Conservation (phyloP, 345 rosid genomes). For the Eucalyptus pauciflora region DNA sequence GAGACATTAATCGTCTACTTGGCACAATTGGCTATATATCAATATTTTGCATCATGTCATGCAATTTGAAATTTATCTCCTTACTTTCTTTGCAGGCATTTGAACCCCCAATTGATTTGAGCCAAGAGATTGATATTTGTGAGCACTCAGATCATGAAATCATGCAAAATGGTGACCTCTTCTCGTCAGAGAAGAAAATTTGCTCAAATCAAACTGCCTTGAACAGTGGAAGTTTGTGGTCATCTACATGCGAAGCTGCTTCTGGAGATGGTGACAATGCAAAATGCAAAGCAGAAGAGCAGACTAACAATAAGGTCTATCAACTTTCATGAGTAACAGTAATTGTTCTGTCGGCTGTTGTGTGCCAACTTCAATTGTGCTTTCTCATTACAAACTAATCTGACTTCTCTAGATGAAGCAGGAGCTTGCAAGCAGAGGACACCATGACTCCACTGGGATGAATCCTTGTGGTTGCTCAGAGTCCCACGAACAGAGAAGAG, state of each 20-base stretch:
- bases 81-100: constrained; percentile 57
- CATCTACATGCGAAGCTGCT: constrained; percentile 4
- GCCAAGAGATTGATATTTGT: constrained; percentile 47
- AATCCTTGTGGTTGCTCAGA: neutral
- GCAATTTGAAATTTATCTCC: neutral
- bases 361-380: neutral
- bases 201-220: constrained; percentile 26
- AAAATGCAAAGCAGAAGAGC: constrained; percentile 2
- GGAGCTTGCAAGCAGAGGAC: constrained; percentile 33
- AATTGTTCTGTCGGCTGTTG: neutral
- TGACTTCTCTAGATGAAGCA: constrained; percentile 45
- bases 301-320: constrained; percentile 19
- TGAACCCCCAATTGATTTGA: constrained; percentile 96
- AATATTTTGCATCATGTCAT: neutral
- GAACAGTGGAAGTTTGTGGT: constrained; percentile 24
- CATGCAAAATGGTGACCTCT: constrained; percentile 26
- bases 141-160: constrained; percentile 28
- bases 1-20: neutral
- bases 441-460: neutral
- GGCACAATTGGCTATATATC: neutral
- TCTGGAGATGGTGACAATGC: constrained; percentile 8
- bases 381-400: constrained; percentile 23
- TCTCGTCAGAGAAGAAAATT: constrained; percentile 27
- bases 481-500: constrained; percentile 4
- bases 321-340: neutral